These are phyloP conservation scores for Pseudocercospora cruenta DNA, from an alignment of 2,329 filamentous ascomycete genomes.

Conservation along the genomic window DNA sequence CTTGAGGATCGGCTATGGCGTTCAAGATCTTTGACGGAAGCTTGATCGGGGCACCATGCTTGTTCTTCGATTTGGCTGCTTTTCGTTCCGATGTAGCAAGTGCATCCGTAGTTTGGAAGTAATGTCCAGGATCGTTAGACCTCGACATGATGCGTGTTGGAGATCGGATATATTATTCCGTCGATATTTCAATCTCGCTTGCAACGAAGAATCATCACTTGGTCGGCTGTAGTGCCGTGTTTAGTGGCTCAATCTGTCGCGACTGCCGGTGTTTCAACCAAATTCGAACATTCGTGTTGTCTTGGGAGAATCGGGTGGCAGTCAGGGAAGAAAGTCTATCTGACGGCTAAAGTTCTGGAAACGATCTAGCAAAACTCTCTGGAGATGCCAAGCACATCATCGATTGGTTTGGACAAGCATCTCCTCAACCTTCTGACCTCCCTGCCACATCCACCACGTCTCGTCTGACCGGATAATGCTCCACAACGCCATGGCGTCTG, in stretches of 20 bases:
- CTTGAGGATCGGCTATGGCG: slow-evolving; percentile 65
- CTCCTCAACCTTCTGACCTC: neutral
- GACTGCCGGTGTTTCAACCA: neutral
- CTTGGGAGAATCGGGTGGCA: neutral
- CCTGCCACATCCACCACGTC: neutral
- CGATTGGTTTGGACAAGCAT: neutral
- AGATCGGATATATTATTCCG: neutral
- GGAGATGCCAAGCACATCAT: neutral
- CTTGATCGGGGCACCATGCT: slow-evolving; percentile 76
- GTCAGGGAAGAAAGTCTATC: neutral
- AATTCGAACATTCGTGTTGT: neutral
- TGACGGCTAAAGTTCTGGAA: neutral
- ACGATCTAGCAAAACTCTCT: neutral
- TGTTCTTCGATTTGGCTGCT: slow-evolving; percentile 76
- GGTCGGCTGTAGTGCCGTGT: neutral
- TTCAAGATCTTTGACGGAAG: slow-evolving; percentile 87
- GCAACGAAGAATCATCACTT: neutral
- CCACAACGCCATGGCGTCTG: neutral
- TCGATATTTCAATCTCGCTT: neutral
- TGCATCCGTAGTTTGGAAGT: slow-evolving; percentile 81
- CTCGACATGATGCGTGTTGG: slow-evolving; percentile 58
- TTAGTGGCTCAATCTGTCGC: neutral
- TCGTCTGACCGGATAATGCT: neutral
- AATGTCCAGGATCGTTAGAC: slow-evolving; percentile 75
- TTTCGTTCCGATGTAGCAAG: slow-evolving; percentile 62